These are phyloP conservation scores for Plasmodium knowlesi DNA, from an alignment of 169 alveolate genomes.

Conservation along the genomic window DNA sequence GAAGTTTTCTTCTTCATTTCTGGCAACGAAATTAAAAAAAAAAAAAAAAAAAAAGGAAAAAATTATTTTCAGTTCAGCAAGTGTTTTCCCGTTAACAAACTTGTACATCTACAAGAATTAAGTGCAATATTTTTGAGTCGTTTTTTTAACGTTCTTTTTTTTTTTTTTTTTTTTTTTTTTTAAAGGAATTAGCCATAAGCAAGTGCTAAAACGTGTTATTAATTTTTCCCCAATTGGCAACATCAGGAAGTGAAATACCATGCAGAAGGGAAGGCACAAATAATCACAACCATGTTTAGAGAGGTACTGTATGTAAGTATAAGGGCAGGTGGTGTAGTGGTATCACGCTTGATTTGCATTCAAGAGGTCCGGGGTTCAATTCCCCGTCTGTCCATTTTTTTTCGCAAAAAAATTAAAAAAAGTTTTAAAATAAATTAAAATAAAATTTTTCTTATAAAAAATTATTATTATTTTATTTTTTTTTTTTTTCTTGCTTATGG, in stretches of 20 bases:
- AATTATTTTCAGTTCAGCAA: not conserved
- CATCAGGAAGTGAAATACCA: not conserved
- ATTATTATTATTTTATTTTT: too few relatives aligned
- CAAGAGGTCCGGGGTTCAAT: conserved; percentile 90
- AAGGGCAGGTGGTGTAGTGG: conserved; percentile 89
- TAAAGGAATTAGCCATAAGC: not conserved
- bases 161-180: not conserved
- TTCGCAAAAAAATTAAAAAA: not conserved
- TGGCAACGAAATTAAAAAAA: not conserved
- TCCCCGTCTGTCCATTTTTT: conserved; percentile 87
- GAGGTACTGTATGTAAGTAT: not conserved
- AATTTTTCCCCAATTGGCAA: not conserved
- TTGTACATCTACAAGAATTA: not conserved
- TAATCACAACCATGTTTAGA: not conserved
- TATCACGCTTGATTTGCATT: conserved; percentile 89
- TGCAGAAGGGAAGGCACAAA: not conserved
- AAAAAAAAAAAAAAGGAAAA: too few relatives aligned
- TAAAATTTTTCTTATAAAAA: too few relatives aligned
- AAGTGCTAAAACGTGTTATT: not conserved
- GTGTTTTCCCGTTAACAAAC: not conserved
- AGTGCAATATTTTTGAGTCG: not conserved
- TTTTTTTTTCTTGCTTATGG: not conserved
- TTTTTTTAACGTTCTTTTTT: not conserved
- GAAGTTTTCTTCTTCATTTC: not conserved
- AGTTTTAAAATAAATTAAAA: not conserved